Evolutionary conservation across 2,329 filamentous ascomycete genomes (phyloP), one percentile per base, ranked within the genome.

Genomic region (Pseudocercospora crystallina): DNA sequence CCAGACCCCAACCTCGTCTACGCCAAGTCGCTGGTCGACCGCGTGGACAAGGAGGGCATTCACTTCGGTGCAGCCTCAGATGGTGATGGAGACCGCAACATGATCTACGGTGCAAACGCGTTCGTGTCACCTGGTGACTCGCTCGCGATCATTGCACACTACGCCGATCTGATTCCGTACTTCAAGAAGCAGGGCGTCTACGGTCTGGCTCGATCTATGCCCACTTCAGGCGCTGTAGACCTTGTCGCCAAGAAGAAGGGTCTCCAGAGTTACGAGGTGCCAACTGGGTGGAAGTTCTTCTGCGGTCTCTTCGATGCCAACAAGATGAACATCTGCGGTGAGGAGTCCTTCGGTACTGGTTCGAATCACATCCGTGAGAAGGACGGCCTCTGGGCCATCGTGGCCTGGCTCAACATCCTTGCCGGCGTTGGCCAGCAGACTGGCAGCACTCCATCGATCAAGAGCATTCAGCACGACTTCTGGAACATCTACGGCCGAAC

Each of bases 351-450:
- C 72, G 94, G 94, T 61, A 99, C 94, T 9, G 94, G 94, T 34
- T 95, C 89, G 74, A 96, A 99, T 79, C 94, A 99, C 75, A 96
- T 99, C 68, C 90, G 94, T 63, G 94, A 99, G 79, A 99, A 99
- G 82, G 94, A 99, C 68, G 94, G 94, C 56, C 82, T 99, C 36
- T 99, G 94, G 94, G 94, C 94, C 54, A 83, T 99, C 56, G 87
- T 96, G 47, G 94, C 94, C 30, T 99, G 94, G 94, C 78, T 99
- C 65, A 99, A 99, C 80, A 96, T 99, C 72, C 95, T 99, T 65
- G 94, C 94, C 55, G 92, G 89, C 60, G 84, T 97, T 41, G 91
- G 91, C 59, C 85, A 94, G 70, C 81, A 90, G 71, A 86, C 88
- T 14, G 84, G 79, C 52, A 85, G 88, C 61, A 90, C 87, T 2